These are phyloP conservation scores for Hyphopichia pseudoburtonii DNA, from an alignment of 1,139 yeast genomes.

Conservation along the genomic window DNA sequence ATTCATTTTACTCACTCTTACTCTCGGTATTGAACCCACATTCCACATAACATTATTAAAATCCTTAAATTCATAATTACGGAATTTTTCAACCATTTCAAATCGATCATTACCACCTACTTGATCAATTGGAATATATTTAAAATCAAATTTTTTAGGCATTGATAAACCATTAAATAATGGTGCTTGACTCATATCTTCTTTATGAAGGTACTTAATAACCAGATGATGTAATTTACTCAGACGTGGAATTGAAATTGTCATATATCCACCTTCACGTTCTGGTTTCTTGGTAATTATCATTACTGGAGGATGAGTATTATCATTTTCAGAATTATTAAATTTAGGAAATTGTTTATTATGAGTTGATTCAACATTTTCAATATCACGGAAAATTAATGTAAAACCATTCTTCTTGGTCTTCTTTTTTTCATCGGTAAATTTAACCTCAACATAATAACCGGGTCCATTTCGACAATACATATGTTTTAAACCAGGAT, in stretches of 20 bases:
- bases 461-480: constrained; percentile 61
- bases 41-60: constrained; percentile 33
- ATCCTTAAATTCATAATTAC: constrained; percentile 34
- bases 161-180: constrained; percentile 28
- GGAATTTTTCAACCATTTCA: constrained; percentile 11
- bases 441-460: constrained; percentile 44
- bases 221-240: constrained; percentile 7
- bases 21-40: constrained; percentile 48
- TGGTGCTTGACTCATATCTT: constrained; percentile 6
- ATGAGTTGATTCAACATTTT: constrained; percentile 16
- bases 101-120: constrained; percentile 4
- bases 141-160: constrained; percentile 24
- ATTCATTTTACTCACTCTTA: constrained; percentile 19
- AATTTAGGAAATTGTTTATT: constrained; percentile 9
- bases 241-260: constrained; percentile 24
- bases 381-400: constrained; percentile 29
- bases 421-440: constrained; percentile 10
- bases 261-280: constrained; percentile 30
- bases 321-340: no score
- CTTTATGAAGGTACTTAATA: constrained; percentile 9
- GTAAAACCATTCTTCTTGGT: constrained; percentile 25
- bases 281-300: constrained; percentile 26
- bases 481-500: constrained; percentile 55
- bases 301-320: constrained; percentile 24
- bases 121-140: constrained; percentile 19